Evolutionary conservation across 2,329 filamentous ascomycete genomes (phyloP).

Genomic region (Sclerotiophoma versabilis): DNA sequence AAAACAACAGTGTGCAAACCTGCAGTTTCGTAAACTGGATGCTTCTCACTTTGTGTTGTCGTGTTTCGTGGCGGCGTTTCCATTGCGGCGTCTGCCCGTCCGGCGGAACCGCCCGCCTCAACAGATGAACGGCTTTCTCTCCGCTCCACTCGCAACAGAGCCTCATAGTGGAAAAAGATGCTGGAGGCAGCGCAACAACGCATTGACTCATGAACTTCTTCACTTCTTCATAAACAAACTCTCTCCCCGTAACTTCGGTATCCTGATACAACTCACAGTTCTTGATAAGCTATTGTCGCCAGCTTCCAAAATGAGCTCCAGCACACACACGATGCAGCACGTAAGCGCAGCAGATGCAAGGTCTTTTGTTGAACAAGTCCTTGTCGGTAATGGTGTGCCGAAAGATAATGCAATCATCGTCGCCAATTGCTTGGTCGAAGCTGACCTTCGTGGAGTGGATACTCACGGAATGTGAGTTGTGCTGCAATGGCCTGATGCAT

Average conservation of each 20-base stretch:
- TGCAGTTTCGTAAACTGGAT: neutral
- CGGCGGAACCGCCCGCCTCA: neutral
- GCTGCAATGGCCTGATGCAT: constrained; percentile 1
- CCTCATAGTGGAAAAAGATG: constrained; percentile 1
- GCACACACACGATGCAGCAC: constrained; percentile 23
- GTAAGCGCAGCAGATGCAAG: constrained; percentile 31
- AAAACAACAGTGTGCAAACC: too few relatives aligned
- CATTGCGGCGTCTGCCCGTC: neutral
- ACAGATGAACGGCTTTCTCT: constrained; percentile 3
- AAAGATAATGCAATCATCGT: constrained; percentile 66
- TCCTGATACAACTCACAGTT: neutral
- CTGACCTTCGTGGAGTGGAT: constrained; percentile 80
- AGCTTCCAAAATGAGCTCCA: constrained; percentile 6
- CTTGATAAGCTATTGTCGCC: neutral
- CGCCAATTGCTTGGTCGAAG: constrained; percentile 72
- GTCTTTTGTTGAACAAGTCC: constrained; percentile 61
- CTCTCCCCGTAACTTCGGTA: neutral
- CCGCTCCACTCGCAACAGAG: constrained; percentile 2
- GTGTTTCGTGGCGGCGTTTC: neutral
- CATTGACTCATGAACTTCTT: constrained; percentile 1
- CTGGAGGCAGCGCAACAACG: neutral
- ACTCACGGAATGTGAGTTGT: constrained; percentile 68
- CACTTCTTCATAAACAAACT: neutral
- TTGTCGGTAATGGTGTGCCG: constrained; percentile 68
- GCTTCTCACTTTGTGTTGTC: neutral